Percentiles rank a stretch among this genome's conserved stretches.
Conservation (phyloP, 2,329 filamentous ascomycete genomes). For the Phoma sp. region DNA sequence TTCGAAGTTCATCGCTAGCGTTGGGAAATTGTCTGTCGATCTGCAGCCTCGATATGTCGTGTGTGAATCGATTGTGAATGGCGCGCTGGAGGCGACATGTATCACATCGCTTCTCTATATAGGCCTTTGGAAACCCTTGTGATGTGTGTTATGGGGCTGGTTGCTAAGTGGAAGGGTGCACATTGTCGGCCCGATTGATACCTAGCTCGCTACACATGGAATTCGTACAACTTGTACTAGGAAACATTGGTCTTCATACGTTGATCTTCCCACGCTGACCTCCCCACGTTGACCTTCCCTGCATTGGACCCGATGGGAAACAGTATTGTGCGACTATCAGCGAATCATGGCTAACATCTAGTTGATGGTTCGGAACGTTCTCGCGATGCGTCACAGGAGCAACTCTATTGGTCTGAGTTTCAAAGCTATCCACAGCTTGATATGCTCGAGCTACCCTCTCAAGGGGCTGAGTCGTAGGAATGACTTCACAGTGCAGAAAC, state of each 20-base stretch:
- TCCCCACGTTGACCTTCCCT: no score
- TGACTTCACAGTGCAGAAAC: not conserved
- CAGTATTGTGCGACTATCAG: no score
- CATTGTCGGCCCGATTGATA: conserved; percentile 4
- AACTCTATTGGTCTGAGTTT: not conserved
- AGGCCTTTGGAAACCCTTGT: not conserved
- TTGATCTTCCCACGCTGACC: not conserved
- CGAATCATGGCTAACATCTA: not conserved
- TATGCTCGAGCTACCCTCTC: not conserved
- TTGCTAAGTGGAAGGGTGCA: not conserved
- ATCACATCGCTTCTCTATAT: not conserved
- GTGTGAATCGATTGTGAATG: not conserved
- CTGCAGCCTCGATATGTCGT: no score
- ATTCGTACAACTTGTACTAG: not conserved
- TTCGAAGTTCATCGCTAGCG: conserved; percentile 4
- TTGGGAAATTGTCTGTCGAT: not conserved
- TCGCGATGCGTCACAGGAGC: not conserved
- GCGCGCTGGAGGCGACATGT: not conserved
- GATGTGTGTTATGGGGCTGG: not conserved
- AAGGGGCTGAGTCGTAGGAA: not conserved
- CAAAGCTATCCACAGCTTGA: not conserved
- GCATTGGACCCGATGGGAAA: no score
- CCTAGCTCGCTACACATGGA: not conserved
- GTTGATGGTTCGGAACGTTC: not conserved
- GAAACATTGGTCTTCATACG: not conserved